Evolutionary conservation across 345 rosid genomes (phyloP), one percentile per base, ranked within the genome.

Genomic region (Aegle marmelos): DNA sequence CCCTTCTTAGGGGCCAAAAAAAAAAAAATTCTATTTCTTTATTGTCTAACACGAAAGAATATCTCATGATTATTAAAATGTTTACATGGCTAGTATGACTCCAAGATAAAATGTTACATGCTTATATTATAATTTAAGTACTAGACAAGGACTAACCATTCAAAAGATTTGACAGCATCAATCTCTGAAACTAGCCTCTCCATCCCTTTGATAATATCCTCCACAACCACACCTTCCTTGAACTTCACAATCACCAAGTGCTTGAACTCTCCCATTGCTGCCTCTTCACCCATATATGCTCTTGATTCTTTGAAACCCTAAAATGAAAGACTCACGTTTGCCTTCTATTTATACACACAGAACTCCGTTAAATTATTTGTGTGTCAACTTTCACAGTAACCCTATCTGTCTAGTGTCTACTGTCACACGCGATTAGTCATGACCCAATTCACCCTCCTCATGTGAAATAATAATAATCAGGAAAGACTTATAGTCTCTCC

Each of bases 161-260:
- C 95, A 60, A 91, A 94, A 81, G 95, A 91, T 84, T 93, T 96
- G 90, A 96, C 95, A 75, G 82, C 72, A 81, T 92, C 95, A 59
- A 90, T 76, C 74, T 92, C 90, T 21, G 91, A 82, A 69, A 83
- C 97, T 66, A 94, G 88, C 80, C 91, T 92, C 89, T 92, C 93
- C 85, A 93, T 85, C 31, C 99, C 98, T 81, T 90, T 92, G 71
- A 96, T 53, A 70, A 96, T 83, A 72, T 91, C 97, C 45, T 89
- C 93, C 79, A 87, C 92, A 16, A 14, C 85, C 7, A 75, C 83
- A 80, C 75, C 94, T 73, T 89, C 97, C 81, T 92, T 96, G 78
- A 96, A 96, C 94, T 92, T 96, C 36, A 91, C 96, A 72, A 91
- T 70, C 68, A 88, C 98, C 83, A 96, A 86, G 83, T 93, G 97